These are phyloP conservation scores for Nakaseomyces delphensis DNA, from an alignment of 1,139 yeast genomes.

Conservation along the genomic window DNA sequence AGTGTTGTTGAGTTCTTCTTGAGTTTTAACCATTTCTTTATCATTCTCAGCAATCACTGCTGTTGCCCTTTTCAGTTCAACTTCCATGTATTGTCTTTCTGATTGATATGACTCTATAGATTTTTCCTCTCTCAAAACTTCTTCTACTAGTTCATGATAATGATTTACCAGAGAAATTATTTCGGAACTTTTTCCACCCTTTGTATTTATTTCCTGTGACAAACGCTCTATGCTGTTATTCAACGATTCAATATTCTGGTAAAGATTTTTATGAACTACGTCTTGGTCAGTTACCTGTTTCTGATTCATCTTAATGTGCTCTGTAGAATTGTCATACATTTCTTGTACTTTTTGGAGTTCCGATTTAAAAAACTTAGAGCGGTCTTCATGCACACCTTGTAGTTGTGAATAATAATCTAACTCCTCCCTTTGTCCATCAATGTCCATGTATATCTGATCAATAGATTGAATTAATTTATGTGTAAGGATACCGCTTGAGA, in stretches of 20 bases:
- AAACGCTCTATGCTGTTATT: constrained; percentile 32
- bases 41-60: constrained; percentile 47
- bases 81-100: constrained; percentile 59
- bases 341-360: constrained; percentile 11
- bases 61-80: constrained; percentile 55
- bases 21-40: constrained; percentile 18
- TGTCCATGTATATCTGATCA: constrained; percentile 27
- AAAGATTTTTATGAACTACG: neutral
- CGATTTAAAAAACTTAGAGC: constrained; percentile 17
- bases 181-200: constrained; percentile 23
- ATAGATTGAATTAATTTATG: constrained; percentile 42
- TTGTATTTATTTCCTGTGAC: constrained; percentile 22
- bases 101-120: constrained; percentile 35
- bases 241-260: constrained; percentile 28
- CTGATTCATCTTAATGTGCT: neutral
- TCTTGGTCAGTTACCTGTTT: constrained; percentile 4
- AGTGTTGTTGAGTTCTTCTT: constrained; percentile 21
- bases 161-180: constrained; percentile 25
- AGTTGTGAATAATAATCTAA: constrained; percentile 24
- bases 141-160: constrained; percentile 38
- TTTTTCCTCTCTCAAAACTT: constrained; percentile 35
- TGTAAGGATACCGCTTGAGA: constrained; percentile 37
- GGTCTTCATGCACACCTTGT: constrained; percentile 21
- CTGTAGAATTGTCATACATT: constrained; percentile 3
- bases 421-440: constrained; percentile 27